Base-by-base conservation (phyloP, 83 land plant species). In the Diphasiastrum complanatum region DNA sequence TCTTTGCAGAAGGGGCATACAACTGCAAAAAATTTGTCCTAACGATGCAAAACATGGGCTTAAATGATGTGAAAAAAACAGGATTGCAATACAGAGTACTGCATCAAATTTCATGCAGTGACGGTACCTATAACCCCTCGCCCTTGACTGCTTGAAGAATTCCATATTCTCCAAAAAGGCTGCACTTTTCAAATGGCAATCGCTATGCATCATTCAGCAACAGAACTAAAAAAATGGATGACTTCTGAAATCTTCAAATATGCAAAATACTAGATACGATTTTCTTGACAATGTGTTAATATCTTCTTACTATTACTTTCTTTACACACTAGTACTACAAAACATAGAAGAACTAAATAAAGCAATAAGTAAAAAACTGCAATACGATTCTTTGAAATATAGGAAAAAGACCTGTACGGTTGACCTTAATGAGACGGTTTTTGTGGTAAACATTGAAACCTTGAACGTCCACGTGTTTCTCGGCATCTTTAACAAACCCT, bases 381-480 rank as follows among this genome's bases (percentile, higher is more conserved):
- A n/a, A n/a, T n/a, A n/a, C n/a, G n/a, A n/a, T n/a, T n/a, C n/a
- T n/a, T n/a, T n/a, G n/a, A n/a, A n/a, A n/a, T n/a, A n/a, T n/a
- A n/a, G n/a, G n/a, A n/a, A n/a, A n/a, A n/a, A n/a, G n/a, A 18
- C 51, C n/a, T 4, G n/a, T 48, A n/a, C n/a, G n/a, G 43, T 14
- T 29, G 25, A 64, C 74, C 74, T 63, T 81, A 51, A 93, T 89
- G 4, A 93, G 86, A 26, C 99, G 83, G 70, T 93, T 93, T 59
- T 86, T 93, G 54, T 93, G 99, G 63, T 93, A 93, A 33, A 93
- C 81, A 63, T 93, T 93, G 78, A 85, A 81, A 1, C 99, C 99
- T 72, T 69, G 75, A 46, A 89, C 78, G 45, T 62, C 63, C 22
- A 92, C 65, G 50, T 76, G 64, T 49, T 65, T 50, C 22, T 81